These are phyloP conservation scores for Xylaria sp. DNA, from an alignment of 495 filamentous ascomycete species.

Conservation along the genomic window DNA sequence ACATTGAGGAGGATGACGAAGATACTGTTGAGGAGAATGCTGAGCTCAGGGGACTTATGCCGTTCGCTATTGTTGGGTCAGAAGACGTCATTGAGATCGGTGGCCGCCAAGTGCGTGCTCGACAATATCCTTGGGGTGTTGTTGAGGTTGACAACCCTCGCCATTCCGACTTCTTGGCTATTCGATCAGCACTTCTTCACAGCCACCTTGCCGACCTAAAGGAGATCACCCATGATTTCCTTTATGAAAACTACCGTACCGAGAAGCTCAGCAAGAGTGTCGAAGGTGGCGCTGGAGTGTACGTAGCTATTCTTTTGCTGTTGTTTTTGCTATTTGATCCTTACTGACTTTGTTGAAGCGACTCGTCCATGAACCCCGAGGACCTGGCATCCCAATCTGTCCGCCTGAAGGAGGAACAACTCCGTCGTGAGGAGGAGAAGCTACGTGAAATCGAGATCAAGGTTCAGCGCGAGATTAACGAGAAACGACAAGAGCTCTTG, in stretches of 20 bases:
- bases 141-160: slow-evolving; percentile 99
- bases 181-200: slow-evolving; percentile 94
- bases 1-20: slow-evolving; percentile 99
- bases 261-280: slow-evolving; percentile 99
- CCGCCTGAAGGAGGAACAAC: slow-evolving; percentile 98
- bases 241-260: slow-evolving; percentile 99
- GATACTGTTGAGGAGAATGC: slow-evolving; percentile 99
- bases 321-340: slow-evolving; percentile 8
- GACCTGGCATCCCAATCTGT: slow-evolving; percentile 96
- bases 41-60: slow-evolving; percentile 95
- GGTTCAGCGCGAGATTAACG: slow-evolving; percentile 99
- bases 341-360: slow-evolving; percentile 54
- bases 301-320: slow-evolving; percentile 54
- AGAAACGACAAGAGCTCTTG: slow-evolving; percentile 98
- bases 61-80: slow-evolving; percentile 96
- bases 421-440: slow-evolving; percentile 99
- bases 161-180: slow-evolving; percentile 97
- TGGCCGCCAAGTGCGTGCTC: slow-evolving; percentile 86
- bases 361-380: slow-evolving; percentile 96
- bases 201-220: slow-evolving; percentile 97
- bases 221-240: slow-evolving; percentile 99
- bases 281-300: slow-evolving; percentile 86
- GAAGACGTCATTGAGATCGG: slow-evolving; percentile 95
- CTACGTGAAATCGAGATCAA: slow-evolving; percentile 98
- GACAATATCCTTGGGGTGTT: slow-evolving; percentile 98